Conservation (phyloP, 306 rosid species). For the Vigna reflexopilosa region DNA sequence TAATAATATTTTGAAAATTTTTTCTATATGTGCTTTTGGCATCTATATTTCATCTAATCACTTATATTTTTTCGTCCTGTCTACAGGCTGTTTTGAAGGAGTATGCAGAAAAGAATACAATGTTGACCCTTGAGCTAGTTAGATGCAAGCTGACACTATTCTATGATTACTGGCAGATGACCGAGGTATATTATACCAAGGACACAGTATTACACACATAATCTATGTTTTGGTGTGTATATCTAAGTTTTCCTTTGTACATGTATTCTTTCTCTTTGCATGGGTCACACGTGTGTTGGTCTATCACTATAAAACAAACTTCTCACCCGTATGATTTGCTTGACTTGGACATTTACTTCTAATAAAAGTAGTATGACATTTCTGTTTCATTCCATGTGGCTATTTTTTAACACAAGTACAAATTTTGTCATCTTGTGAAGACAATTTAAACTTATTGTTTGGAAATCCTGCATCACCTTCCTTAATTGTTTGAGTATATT, state of each 20-base stretch:
- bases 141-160: conserved; percentile 87
- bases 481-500: too few species aligned
- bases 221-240: not conserved
- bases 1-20: conserved; percentile 1
- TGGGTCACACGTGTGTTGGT: not conserved
- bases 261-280: not conserved
- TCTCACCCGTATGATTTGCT: conserved; percentile 7
- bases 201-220: conserved; percentile 18
- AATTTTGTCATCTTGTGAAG: too few species aligned
- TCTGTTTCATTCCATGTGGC: too few species aligned
- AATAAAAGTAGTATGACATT: not conserved
- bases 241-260: conserved; percentile 16
- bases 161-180: conserved; percentile 91
- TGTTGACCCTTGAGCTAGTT: conserved; percentile 73
- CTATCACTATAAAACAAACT: not conserved
- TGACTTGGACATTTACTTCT: conserved; percentile 9
- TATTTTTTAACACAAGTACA: too few species aligned
- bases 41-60: conserved; percentile 29
- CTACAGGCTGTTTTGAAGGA: conserved; percentile 71
- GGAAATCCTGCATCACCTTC: too few species aligned
- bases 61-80: conserved; percentile 31
- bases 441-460: too few species aligned
- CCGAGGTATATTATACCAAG: conserved; percentile 72
- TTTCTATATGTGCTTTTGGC: conserved; percentile 15
- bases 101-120: conserved; percentile 47